Evolutionary conservation across 306 rosid species (phyloP), one percentile per base, ranked within the genome.

Genomic region (Glycine tomentella): DNA sequence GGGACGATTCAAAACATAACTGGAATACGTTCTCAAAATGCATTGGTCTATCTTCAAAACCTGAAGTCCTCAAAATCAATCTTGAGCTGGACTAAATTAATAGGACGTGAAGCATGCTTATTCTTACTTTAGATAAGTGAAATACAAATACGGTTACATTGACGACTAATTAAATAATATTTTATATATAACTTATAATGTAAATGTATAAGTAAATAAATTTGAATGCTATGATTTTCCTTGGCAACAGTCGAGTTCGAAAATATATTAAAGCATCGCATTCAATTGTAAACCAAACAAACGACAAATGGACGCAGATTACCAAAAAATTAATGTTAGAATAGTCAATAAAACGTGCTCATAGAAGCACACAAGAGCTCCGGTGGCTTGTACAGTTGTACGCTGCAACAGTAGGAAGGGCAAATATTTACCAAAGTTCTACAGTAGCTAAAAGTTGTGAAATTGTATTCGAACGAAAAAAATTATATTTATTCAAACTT

Each of bases 241-340:
- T 6, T n/a, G 59, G 0, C 59, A 15, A 7, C 25, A 25, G 44
- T 40, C 44, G 44, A 40, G 44, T 3, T 5, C 0, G 7, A 40
- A 40, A 4, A 40, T 17, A 31, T 40, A 68, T 25, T 55, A 2
- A 75, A 59, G 70, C 7, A 51, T 36, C 53, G 11, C 63, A 48
- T 69, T 45, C 57, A 7, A 3, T 9, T 69, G 56, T 45, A 10
- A 69, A 79, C n/a, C 63, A 51, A 69, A 6, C 31, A 15, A 79
- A 20, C 7, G 77, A 70, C 74, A 53, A 40, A 1, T 4, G 44
- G 62, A 70, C 16, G 8, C 0, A 33, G 20, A n/a, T 25, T 8
- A 31, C 78, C 67, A 56, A 38, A 74, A 17, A 58, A 3, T 2
- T 34, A 40, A 40, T 57, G 36, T 13, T 33, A 8, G 15, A 15